phyloP scores from a whole-genome alignment of 1,139 yeast genomes.

The Yamadazyma blattariae region DNA sequence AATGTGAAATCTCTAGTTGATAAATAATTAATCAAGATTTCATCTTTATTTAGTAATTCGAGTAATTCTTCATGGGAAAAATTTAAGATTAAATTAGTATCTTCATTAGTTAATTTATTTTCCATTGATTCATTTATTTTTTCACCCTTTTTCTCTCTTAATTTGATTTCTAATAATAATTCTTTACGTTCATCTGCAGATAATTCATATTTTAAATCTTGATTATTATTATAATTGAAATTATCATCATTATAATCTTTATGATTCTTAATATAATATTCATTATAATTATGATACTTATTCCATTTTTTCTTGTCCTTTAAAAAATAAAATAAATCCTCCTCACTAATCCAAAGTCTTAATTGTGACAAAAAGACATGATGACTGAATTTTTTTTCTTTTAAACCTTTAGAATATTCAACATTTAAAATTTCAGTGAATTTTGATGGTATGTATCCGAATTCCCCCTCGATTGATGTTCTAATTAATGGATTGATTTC shows the following conservation, averaged over 20 bases:
- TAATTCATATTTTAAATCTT: slow-evolving; percentile 18
- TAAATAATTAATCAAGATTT: slow-evolving; percentile 28
- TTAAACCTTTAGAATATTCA: slow-evolving; percentile 32
- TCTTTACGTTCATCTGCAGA: slow-evolving; percentile 19
- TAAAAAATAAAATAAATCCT: slow-evolving; percentile 18
- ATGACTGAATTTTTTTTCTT: slow-evolving; percentile 17
- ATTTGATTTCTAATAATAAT: slow-evolving; percentile 14
- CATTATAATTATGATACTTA: slow-evolving; percentile 23
- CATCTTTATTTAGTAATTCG: slow-evolving; percentile 30
- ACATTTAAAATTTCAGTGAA: slow-evolving; percentile 25
- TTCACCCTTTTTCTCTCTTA: slow-evolving; percentile 10
- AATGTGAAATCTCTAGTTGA: slow-evolving; percentile 29
- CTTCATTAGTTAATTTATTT: slow-evolving; percentile 16
- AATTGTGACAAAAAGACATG: slow-evolving; percentile 30
- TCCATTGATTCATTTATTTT: slow-evolving; percentile 9
- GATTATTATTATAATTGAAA: slow-evolving; percentile 4
- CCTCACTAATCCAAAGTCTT: slow-evolving; percentile 29
- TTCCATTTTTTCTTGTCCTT: slow-evolving; percentile 24
- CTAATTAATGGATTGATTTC: slow-evolving; percentile 25
- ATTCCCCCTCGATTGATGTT: slow-evolving; percentile 35
- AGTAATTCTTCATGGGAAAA: slow-evolving; percentile 24
- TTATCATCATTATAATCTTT: slow-evolving; percentile 4
- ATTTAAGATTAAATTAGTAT: slow-evolving; percentile 18
- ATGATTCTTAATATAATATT: slow-evolving; percentile 13
- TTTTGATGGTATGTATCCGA: slow-evolving; percentile 35